Base-by-base conservation (phyloP, 2,329 filamentous ascomycete species). In the Exophiala viscosa region DNA sequence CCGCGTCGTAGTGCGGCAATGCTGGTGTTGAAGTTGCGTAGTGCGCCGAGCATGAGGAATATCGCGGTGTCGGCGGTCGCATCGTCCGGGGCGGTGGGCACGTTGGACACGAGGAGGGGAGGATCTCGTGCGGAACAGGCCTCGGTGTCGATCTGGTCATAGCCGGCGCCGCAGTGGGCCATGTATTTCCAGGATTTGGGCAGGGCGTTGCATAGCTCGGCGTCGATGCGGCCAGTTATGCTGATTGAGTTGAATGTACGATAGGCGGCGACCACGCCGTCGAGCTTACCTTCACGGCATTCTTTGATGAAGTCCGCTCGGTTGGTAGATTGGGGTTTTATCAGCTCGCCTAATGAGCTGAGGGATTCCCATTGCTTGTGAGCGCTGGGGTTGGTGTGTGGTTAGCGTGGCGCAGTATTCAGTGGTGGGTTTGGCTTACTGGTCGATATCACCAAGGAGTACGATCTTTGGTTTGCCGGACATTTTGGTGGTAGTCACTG, bases 21-120 rank as follows among this genome's bases (percentile, higher is more conserved):
- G 45, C 81, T 77, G 1, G 76, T 71, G 64, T 85, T 84, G 64
- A 92, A 84, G 65, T 87, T 86, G 45, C 90, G 80, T 55, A 95
- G 75, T 7, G 88, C 86, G 13, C 89, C 90, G 43, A 95, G 75
- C 58, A 95, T 84, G 3, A 95, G 77, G 67, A 90, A 95, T 66
- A 95, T 84, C 64, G 81, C 86, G 6, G 84, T 79, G 68, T 95
- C 90, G 50, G 90, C 90, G 0, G 90, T 95, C 34, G 88, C 83
- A 67, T 93, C 87, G 68, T 93, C 85, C 39, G 90, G 87, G 23
- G 87, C 86, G 0, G 81, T 84, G n/a, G 88, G 90, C 1, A 87
- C 85, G 69, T 95, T 93, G 59, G 87, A 90, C 32, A 95, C 86
- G 38, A 75, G 78, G 59, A 95, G 79, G 6, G 55, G 52, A 14